A percentile compares a stretch with the other conserved stretches of the same genome.
These are phyloP conservation scores for Cronartium quercuum DNA, from an alignment of 1,284 basidiomycete genomes.

Conservation along the genomic window DNA sequence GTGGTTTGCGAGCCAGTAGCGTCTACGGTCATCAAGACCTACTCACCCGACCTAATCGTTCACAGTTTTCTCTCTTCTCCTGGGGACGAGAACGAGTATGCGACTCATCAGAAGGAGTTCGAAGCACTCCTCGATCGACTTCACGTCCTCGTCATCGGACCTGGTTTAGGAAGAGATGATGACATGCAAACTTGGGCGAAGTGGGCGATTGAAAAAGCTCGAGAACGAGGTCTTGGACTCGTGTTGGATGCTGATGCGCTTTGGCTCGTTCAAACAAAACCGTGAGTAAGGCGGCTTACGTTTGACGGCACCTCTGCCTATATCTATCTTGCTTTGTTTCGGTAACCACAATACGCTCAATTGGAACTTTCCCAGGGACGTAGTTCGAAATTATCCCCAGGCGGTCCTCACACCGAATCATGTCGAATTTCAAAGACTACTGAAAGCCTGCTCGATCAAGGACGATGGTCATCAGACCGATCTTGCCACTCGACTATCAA, in stretches of 20 bases:
- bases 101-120: conserved; percentile 57
- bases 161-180: conserved; percentile 55
- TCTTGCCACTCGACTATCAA: conserved; percentile 62
- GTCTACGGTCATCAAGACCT: conserved; percentile 86
- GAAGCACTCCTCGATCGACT: conserved; percentile 68
- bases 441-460: conserved; percentile 62
- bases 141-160: conserved; percentile 86
- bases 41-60: conserved; percentile 87
- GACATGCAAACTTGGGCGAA: conserved; percentile 13
- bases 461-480: conserved; percentile 52
- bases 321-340: not conserved
- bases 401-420: conserved; percentile 89
- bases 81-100: conserved; percentile 28
- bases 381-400: conserved; percentile 2
- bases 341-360: not conserved
- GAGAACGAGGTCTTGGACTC: not conserved
- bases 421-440: conserved; percentile 81
- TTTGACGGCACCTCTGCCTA: not conserved
- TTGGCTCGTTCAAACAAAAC: conserved; percentile 18
- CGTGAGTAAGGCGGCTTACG: conserved; percentile 1
- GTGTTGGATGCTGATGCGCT: conserved; percentile 38
- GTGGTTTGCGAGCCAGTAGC: conserved; percentile 84
- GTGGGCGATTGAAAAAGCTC: not conserved
- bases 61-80: conserved; percentile 67
- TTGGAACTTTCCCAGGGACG: not conserved